These are phyloP conservation scores for Elaeis oleifera DNA, from an alignment of 202 grass and related monocot species.

Conservation along the genomic window DNA sequence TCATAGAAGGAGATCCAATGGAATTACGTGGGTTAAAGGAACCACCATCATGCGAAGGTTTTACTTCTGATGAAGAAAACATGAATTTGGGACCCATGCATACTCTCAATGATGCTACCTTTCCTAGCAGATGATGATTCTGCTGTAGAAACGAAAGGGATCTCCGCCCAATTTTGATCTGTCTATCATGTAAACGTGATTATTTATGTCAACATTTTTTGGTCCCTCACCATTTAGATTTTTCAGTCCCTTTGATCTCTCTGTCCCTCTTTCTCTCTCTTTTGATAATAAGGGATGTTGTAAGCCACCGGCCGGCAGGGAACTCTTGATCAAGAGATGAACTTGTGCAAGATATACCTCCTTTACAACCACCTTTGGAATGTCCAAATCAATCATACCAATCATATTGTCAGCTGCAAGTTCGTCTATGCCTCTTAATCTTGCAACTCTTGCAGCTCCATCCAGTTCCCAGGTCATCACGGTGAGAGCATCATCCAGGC, in stretches of 20 bases:
- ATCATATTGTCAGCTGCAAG: slow-evolving; percentile 78
- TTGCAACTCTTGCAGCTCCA: slow-evolving; percentile 48
- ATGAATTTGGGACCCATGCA: slow-evolving; percentile 30
- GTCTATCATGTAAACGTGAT: not conserved
- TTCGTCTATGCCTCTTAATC: slow-evolving; percentile 29
- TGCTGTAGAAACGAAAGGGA: slow-evolving; percentile 42
- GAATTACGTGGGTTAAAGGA: slow-evolving; percentile 17
- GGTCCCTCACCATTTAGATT: slow-evolving; percentile 15
- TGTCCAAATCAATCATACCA: slow-evolving; percentile 50
- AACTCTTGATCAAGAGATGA: slow-evolving; percentile 15
- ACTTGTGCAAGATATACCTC: slow-evolving; percentile 33
- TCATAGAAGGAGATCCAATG: slow-evolving; percentile 15
- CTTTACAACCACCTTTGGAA: slow-evolving; percentile 61
- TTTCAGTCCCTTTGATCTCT: slow-evolving; percentile 16
- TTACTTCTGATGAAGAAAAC: slow-evolving; percentile 34
- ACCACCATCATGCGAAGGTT: slow-evolving; percentile 33
- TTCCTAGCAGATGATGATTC: slow-evolving; percentile 61
- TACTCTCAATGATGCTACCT: slow-evolving; percentile 35
- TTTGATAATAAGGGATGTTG: too few relatives aligned
- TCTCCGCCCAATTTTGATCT: slow-evolving; percentile 30
- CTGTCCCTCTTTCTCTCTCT: not conserved
- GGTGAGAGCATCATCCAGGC: slow-evolving; percentile 59
- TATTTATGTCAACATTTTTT: slow-evolving; percentile 13
- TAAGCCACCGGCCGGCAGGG: too few relatives aligned
- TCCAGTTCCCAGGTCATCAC: slow-evolving; percentile 77